Percentiles rank a stretch among this genome's conserved stretches.
Evolutionary conservation across 2,329 filamentous ascomycete species (phyloP).

Genomic region (Aspergillus sp.): DNA sequence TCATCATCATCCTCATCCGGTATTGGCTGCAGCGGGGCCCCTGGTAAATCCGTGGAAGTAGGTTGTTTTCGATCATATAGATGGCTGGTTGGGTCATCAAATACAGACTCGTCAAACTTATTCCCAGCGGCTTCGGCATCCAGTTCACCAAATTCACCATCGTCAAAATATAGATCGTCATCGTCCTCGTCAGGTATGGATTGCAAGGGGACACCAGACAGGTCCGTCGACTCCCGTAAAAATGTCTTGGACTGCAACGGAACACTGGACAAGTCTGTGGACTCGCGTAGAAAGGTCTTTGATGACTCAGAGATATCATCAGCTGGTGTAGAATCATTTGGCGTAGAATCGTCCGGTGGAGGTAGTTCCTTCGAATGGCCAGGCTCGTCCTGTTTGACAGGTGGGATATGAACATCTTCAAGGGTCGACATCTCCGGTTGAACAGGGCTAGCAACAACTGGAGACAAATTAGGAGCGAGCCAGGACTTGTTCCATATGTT

Average conservation of each 20-base stretch:
- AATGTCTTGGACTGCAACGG: neutral
- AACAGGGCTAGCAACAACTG: conserved; percentile 35
- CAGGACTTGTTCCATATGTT: conserved; percentile 30
- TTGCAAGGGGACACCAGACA: conserved; percentile 4
- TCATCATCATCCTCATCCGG: conserved; percentile 43
- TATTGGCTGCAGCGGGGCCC: conserved; percentile 9
- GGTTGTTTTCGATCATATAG: conserved; percentile 41
- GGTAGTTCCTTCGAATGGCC: neutral
- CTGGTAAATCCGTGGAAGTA: neutral
- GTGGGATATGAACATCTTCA: neutral
- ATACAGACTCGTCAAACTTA: conserved; percentile 48
- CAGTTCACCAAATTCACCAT: conserved; percentile 47
- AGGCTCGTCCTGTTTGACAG: neutral
- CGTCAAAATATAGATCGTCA: conserved; percentile 44
- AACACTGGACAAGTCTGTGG: neutral
- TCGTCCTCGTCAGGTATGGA: conserved; percentile 33
- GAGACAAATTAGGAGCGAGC: conserved; percentile 36
- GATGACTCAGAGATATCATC: neutral
- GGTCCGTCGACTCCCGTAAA: neutral
- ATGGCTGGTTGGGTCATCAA: conserved; percentile 48
- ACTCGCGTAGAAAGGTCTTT: neutral
- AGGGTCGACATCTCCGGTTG: conserved; percentile 23
- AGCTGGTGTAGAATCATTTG: neutral
- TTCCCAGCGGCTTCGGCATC: conserved; percentile 31
- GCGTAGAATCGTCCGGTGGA: neutral